Evolutionary conservation across 352 stramenopile genomes (phyloP).

Genomic region (Phytopythium mirpurense): DNA sequence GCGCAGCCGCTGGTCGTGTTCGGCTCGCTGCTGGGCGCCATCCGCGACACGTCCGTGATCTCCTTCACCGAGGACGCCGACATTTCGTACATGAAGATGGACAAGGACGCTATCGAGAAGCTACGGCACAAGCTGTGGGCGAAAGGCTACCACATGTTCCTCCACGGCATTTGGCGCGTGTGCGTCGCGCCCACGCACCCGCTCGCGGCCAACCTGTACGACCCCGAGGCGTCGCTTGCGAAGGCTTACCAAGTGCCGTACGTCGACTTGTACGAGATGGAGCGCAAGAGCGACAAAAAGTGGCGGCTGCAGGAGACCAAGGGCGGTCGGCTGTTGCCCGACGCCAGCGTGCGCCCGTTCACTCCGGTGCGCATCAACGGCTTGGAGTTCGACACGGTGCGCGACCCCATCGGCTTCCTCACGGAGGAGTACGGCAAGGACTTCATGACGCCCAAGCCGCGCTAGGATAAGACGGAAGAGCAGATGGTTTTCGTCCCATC

Average conservation of each 20-base stretch:
- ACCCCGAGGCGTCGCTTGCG: slow-evolving; percentile 11
- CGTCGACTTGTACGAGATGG: slow-evolving; percentile 33
- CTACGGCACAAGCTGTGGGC: slow-evolving; percentile 14
- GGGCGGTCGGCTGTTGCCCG: slow-evolving; percentile 6
- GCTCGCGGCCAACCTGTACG: slow-evolving; percentile 28
- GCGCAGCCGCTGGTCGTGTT: slow-evolving; percentile 29
- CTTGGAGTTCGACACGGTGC: slow-evolving; percentile 28
- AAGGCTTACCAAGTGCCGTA: slow-evolving; percentile 20
- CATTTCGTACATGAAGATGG: slow-evolving; percentile 25
- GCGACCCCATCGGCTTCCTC: slow-evolving; percentile 28
- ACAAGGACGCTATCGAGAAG: slow-evolving; percentile 7
- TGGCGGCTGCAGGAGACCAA: slow-evolving; percentile 12
- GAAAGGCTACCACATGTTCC: slow-evolving; percentile 54
- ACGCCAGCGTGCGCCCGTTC: slow-evolving; percentile 20
- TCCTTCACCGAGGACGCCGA: slow-evolving; percentile 52
- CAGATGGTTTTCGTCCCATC: too few relatives aligned
- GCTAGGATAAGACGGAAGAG: background rate
- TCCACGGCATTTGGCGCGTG: slow-evolving; percentile 28
- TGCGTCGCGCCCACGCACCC: slow-evolving; percentile 37
- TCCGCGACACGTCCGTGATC: slow-evolving; percentile 42
- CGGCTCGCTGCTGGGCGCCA: slow-evolving; percentile 41
- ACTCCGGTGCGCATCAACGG: slow-evolving; percentile 26
- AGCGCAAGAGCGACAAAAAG: slow-evolving; percentile 9
- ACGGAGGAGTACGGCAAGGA: slow-evolving; percentile 21
- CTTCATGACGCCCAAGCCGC: slow-evolving; percentile 21